Evolutionary conservation across 2,329 filamentous ascomycete genomes (phyloP), one percentile per base, ranked within the genome.

Genomic region (Penicillium sp.): DNA sequence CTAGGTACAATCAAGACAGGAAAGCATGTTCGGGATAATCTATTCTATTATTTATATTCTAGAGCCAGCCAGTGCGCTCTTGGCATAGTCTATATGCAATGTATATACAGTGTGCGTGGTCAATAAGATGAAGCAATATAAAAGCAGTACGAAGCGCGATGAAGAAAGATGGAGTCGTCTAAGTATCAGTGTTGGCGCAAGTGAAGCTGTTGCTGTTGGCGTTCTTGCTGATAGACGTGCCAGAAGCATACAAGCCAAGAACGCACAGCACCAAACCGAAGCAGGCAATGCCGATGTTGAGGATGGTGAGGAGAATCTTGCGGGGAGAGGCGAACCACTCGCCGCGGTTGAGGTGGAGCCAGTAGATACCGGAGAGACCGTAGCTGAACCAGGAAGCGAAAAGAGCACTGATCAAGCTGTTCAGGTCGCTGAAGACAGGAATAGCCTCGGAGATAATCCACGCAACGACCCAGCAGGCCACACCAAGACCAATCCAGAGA

Each of bases 391-490:
- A 66, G n/a, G 53, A 57, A 42, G 63, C 63, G 55, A 66, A 66
- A 20, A 66, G 63, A 5, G 63, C 63, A 55, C 62, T 63, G 62
- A 89, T 83, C 39, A 90, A 72, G 6, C 83, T 82, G 42, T 90
- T 76, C 20, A 90, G 74, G 51, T 85, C 79, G 65, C 83, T 84
- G 75, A 90, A 90, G 49, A 84, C 82, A 3, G 88, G 88, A 5
- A 90, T 85, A 0, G 84, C 84, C 70, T 88, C 84, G 16, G 87
- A 85, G 53, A 90, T 85, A 55, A 89, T 72, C 78, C 84, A 88
- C 1, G 85, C 84, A 18, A 87, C 64, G 4, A 83, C 64, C 83
- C 86, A 89, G 45, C 83, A 73, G n/a, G 67, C 70, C 0, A 79
- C 67, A 3, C 82, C 81, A 38, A 90, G 82, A 5, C 58, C 78